These are phyloP conservation scores for Calonectria ilicicola DNA, from an alignment of 2,329 filamentous ascomycete species.

Conservation along the genomic window DNA sequence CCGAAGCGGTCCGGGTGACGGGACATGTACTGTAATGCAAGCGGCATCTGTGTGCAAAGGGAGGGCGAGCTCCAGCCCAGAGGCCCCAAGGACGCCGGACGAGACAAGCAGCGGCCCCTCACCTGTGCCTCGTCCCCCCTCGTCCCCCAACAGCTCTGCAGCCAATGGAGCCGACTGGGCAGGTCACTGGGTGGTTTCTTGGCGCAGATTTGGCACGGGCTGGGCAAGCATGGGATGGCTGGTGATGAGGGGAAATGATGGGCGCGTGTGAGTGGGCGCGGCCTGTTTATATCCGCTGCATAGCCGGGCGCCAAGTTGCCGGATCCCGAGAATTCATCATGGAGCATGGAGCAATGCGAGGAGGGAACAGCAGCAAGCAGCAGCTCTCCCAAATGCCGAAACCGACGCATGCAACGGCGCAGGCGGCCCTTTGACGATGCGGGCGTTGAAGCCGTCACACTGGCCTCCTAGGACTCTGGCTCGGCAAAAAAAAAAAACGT, in stretches of 20 bases:
- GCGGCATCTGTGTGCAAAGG: background rate
- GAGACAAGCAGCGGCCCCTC: background rate
- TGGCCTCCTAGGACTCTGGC: background rate
- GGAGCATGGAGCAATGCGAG: too few relatives aligned
- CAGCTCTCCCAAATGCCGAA: too few relatives aligned
- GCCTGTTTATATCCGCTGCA: constrained; percentile 34
- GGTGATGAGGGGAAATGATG: constrained; percentile 9
- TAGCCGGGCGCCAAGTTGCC: constrained; percentile 36
- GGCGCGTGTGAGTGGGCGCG: constrained; percentile 3
- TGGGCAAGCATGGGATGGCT: background rate
- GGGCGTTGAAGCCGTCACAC: background rate
- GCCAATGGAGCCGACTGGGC: constrained; percentile 16
- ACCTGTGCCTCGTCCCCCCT: background rate
- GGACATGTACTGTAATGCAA: background rate
- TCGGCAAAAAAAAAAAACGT: background rate
- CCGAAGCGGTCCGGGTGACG: background rate
- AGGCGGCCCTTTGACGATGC: too few relatives aligned
- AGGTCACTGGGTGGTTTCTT: constrained; percentile 15
- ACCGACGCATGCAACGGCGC: too few relatives aligned
- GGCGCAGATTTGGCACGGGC: background rate
- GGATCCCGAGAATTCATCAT: constrained; percentile 33
- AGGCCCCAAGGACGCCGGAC: background rate
- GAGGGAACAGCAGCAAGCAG: too few relatives aligned
- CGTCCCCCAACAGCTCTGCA: background rate
- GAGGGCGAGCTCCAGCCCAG: too few relatives aligned